Evolutionary conservation across 2,329 filamentous ascomycete genomes (phyloP).

Genomic region (Botrytis byssoidea): DNA sequence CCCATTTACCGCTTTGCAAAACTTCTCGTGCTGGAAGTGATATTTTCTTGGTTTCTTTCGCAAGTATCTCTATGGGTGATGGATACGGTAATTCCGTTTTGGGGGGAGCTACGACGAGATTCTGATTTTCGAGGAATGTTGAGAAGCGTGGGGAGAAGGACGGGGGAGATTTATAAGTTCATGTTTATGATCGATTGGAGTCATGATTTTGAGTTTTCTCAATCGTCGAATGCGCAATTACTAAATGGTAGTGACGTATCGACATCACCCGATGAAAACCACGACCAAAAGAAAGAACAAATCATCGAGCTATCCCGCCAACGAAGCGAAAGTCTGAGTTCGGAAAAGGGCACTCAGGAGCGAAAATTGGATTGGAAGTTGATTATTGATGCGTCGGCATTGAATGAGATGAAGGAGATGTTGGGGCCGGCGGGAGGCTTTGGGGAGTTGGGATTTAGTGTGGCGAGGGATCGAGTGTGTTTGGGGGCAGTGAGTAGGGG

Average conservation of each 20-base stretch:
- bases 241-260: neutral
- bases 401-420: conserved; percentile 29
- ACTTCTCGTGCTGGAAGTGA: neutral
- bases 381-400: conserved; percentile 20
- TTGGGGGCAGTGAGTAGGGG: conserved; percentile 26
- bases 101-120: neutral
- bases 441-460: conserved; percentile 26
- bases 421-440: conserved; percentile 28
- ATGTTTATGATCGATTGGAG: neutral
- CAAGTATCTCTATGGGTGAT: neutral
- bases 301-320: conserved; percentile 5
- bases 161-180: neutral
- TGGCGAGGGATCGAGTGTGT: conserved; percentile 22
- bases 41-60: conserved; percentile 8
- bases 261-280: neutral
- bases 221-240: neutral
- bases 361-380: conserved; percentile 25
- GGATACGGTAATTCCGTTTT: neutral
- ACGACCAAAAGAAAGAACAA: neutral
- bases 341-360: neutral
- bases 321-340: neutral
- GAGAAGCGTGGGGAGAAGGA: neutral
- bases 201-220: neutral
- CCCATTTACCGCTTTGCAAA: neutral
- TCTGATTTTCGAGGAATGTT: neutral